Conservation (phyloP, 1,284 basidiomycete genomes). For the Pisolithus thermaeus region DNA sequence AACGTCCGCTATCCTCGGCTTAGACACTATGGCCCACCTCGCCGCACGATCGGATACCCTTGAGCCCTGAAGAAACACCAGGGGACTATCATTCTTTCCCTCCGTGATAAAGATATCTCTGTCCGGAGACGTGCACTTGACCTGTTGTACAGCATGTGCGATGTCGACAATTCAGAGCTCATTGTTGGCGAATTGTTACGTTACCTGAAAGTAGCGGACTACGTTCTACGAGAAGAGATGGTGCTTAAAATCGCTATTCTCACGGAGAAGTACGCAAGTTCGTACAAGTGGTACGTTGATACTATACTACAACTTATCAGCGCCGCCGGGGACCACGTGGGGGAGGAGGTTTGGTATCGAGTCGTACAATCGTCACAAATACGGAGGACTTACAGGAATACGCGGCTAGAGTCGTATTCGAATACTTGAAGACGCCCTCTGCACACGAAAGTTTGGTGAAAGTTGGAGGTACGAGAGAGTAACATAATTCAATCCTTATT, state of each 20-base stretch:
- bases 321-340: slow-evolving; percentile 96
- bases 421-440: slow-evolving; percentile 83
- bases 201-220: slow-evolving; percentile 93
- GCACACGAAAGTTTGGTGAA: slow-evolving; percentile 97
- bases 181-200: slow-evolving; percentile 93
- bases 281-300: slow-evolving; percentile 95
- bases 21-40: slow-evolving; percentile 98
- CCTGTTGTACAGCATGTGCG: slow-evolving; percentile 98
- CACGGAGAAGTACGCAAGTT: slow-evolving; percentile 95
- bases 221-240: slow-evolving; percentile 95
- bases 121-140: slow-evolving; percentile 93
- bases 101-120: slow-evolving; percentile 96
- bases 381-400: slow-evolving; percentile 96
- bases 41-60: slow-evolving; percentile 90
- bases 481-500: not conserved
- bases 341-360: slow-evolving; percentile 99
- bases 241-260: slow-evolving; percentile 97
- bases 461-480: slow-evolving; percentile 69
- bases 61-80: slow-evolving; percentile 93
- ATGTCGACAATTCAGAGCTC: slow-evolving; percentile 88
- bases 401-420: slow-evolving; percentile 90
- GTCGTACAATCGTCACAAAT: slow-evolving; percentile 98
- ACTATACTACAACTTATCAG: slow-evolving; percentile 94
- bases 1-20: slow-evolving; percentile 96
- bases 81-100: slow-evolving; percentile 88